Percentiles rank a stretch among this genome's conserved stretches.
Evolutionary conservation across 2,329 filamentous ascomycete species (phyloP).

Genomic region (Hypoxylon sp.): DNA sequence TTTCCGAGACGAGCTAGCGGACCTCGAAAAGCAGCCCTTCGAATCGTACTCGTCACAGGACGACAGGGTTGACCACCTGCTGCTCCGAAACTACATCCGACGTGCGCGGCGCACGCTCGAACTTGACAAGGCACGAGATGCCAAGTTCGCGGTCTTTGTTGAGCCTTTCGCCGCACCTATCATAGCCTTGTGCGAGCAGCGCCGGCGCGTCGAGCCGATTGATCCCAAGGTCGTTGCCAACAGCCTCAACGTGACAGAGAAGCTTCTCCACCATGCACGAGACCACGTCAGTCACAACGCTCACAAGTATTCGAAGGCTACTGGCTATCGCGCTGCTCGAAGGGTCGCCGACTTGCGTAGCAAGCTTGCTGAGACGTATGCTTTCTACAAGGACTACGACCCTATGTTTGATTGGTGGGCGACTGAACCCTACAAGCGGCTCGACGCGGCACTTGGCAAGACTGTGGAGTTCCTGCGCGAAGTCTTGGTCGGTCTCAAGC

Average conservation of each 20-base stretch:
- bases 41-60: slow-evolving; percentile 58
- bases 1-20: slow-evolving; percentile 59
- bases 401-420: slow-evolving; percentile 72
- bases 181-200: slow-evolving; percentile 63
- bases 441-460: slow-evolving; percentile 58
- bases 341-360: slow-evolving; percentile 59
- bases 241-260: slow-evolving; percentile 57
- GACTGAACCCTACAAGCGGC: slow-evolving; percentile 59
- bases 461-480: slow-evolving; percentile 56
- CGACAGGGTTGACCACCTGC: slow-evolving; percentile 64
- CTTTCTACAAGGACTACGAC: slow-evolving; percentile 70
- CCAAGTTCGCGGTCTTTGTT: slow-evolving; percentile 59
- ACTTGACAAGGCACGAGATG: slow-evolving; percentile 57
- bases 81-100: slow-evolving; percentile 64
- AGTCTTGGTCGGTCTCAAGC: slow-evolving; percentile 62
- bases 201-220: slow-evolving; percentile 62
- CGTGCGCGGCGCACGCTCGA: slow-evolving; percentile 58
- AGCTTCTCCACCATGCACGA: slow-evolving; percentile 54
- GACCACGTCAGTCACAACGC: slow-evolving; percentile 55
- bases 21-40: slow-evolving; percentile 57
- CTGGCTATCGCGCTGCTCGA: slow-evolving; percentile 64
- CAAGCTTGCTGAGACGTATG: slow-evolving; percentile 63
- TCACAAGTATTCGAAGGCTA: slow-evolving; percentile 58
- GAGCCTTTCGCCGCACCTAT: slow-evolving; percentile 61
- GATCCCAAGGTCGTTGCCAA: slow-evolving; percentile 61